phyloP scores from a whole-genome alignment of 176 grass and related monocot genomes.

The Elymus sibiricus region DNA sequence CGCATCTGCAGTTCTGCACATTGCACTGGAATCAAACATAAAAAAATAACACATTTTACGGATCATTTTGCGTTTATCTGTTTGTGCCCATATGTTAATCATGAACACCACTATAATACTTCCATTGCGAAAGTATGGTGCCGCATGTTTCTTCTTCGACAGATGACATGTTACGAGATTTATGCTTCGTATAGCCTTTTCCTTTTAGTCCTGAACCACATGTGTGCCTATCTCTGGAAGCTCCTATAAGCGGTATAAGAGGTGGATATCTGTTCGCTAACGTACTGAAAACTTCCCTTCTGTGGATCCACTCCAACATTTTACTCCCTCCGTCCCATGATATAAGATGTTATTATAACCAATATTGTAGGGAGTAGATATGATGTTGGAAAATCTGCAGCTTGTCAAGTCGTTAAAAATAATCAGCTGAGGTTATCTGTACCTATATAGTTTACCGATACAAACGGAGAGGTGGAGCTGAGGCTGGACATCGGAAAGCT shows the following conservation, averaged over 20 bases:
- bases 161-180: too few relatives aligned
- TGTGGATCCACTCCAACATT: not conserved
- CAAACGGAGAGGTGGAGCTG: constrained; percentile 64
- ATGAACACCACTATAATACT: not conserved
- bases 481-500: constrained; percentile 76
- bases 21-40: not conserved
- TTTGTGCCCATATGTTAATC: not conserved
- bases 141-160: too few relatives aligned
- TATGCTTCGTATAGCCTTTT: too few relatives aligned
- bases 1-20: not conserved
- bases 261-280: not conserved
- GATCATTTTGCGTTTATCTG: not conserved
- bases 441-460: constrained; percentile 52
- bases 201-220: too few relatives aligned
- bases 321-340: too few relatives aligned
- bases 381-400: not conserved
- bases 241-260: not conserved
- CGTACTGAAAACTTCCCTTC: not conserved
- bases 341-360: too few relatives aligned
- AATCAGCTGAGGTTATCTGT: constrained; percentile 14
- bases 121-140: too few relatives aligned
- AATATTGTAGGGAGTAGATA: not conserved
- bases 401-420: not conserved
- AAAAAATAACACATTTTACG: not conserved
- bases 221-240: not conserved